Percentiles rank a stretch among this genome's conserved stretches.
Evolutionary conservation across 768 basidiomycete species (phyloP).

Genomic region (Podaxis mareebaensis): DNA sequence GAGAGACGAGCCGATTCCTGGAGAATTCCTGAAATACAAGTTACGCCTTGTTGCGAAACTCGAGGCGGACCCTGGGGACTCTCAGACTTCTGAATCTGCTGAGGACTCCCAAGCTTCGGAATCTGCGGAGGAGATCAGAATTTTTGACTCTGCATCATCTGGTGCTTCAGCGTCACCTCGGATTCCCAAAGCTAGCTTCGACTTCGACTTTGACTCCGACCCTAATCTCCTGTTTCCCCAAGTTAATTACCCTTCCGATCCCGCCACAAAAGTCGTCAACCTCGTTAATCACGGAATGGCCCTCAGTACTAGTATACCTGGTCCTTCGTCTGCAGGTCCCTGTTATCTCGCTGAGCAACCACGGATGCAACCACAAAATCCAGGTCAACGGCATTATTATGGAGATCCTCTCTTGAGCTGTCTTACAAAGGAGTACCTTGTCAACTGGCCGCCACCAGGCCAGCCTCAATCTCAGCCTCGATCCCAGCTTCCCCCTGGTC

Average conservation of each 20-base stretch:
- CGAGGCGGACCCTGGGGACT: neutral
- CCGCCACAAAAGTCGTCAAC: neutral
- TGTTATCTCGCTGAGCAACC: neutral
- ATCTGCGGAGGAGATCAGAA: too few relatives aligned
- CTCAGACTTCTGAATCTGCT: too few relatives aligned
- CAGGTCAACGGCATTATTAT: neutral
- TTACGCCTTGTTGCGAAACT: neutral
- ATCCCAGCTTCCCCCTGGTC: neutral
- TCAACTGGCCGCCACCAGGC: neutral
- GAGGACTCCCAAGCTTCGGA: too few relatives aligned
- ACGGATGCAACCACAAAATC: neutral
- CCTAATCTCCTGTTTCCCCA: neutral
- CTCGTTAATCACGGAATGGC: neutral
- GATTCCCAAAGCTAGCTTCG: too few relatives aligned
- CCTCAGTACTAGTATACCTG: neutral
- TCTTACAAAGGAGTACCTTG: neutral
- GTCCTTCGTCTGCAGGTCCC: neutral
- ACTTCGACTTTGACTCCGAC: neutral
- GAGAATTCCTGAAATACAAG: too few relatives aligned
- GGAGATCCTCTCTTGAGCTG: neutral
- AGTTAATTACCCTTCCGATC: neutral
- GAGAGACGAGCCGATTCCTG: neutral
- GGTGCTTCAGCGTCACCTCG: too few relatives aligned
- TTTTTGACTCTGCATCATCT: too few relatives aligned
- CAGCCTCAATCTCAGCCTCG: neutral